Conservation (phyloP, 2,329 filamentous ascomycete species). For the Aspergillus hiratsukae region DNA sequence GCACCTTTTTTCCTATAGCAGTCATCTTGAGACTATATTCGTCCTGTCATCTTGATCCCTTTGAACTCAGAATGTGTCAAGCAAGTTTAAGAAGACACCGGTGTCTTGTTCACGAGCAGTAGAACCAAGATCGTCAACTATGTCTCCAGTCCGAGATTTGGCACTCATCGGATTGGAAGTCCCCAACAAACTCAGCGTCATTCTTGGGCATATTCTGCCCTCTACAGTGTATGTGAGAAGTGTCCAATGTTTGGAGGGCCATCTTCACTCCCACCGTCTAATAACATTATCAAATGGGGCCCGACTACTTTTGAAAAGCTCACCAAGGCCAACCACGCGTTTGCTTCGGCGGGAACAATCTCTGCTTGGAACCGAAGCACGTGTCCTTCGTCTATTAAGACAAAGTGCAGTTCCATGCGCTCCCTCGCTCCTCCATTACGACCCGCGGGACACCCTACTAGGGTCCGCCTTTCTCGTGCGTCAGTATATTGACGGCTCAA, state of each 20-base stretch:
- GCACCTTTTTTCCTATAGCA: not conserved
- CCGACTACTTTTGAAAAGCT: constrained; percentile 35
- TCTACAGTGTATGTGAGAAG: constrained; percentile 26
- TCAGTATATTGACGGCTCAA: constrained; percentile 32
- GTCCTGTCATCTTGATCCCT: not conserved
- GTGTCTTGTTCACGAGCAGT: not conserved
- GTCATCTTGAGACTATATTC: not conserved
- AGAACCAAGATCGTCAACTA: not conserved
- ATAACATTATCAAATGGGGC: constrained; percentile 36
- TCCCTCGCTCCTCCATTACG: constrained; percentile 36
- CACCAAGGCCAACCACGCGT: constrained; percentile 30
- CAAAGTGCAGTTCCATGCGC: constrained; percentile 31
- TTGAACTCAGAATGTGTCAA: not conserved
- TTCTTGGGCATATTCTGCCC: constrained; percentile 31
- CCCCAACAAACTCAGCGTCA: constrained; percentile 21
- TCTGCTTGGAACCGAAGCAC: constrained; percentile 39
- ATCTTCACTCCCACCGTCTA: constrained; percentile 33
- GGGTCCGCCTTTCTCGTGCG: constrained; percentile 35
- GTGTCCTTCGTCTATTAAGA: constrained; percentile 33
- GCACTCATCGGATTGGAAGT: constrained; percentile 12
- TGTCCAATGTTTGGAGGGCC: constrained; percentile 22
- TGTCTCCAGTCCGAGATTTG: constrained; percentile 11
- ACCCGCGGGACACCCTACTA: constrained; percentile 22
- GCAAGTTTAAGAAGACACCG: not conserved
- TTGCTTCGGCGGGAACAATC: constrained; percentile 38